phyloP scores from a whole-genome alignment of 2,329 filamentous ascomycete species.

The Hortaea werneckii region DNA sequence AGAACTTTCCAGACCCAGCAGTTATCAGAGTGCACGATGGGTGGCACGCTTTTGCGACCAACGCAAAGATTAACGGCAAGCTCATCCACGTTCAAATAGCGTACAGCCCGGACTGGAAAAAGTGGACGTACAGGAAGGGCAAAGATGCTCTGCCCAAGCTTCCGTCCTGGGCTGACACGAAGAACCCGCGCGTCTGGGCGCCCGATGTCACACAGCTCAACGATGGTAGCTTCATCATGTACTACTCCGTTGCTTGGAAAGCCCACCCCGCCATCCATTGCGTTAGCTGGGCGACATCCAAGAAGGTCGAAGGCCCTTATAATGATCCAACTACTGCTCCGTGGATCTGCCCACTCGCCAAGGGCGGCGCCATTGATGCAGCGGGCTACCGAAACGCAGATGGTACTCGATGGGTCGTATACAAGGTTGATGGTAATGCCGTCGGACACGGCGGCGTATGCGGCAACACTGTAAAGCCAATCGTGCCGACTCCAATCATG shows the following conservation, averaged over 20 bases:
- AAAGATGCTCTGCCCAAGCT: constrained; percentile 43
- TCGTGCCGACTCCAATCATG: constrained; percentile 20
- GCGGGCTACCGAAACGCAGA: constrained; percentile 14
- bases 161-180: constrained; percentile 40
- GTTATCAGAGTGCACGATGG: constrained; percentile 39
- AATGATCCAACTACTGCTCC: constrained; percentile 13
- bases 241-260: constrained; percentile 15
- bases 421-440: constrained; percentile 24
- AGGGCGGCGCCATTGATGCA: constrained; percentile 22
- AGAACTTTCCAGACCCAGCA: constrained; percentile 41
- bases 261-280: constrained; percentile 12
- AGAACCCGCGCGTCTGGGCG: constrained; percentile 45
- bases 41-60: constrained; percentile 45
- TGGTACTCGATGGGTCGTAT: constrained; percentile 18
- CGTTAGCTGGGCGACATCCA: constrained; percentile 17
- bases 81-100: constrained; percentile 42
- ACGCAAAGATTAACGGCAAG: constrained; percentile 33
- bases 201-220: constrained; percentile 44
- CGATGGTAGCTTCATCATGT: constrained; percentile 19
- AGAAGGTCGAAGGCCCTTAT: constrained; percentile 19
- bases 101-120: constrained; percentile 36
- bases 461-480: constrained; percentile 15
- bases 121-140: constrained; percentile 37
- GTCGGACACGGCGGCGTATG: constrained; percentile 18
- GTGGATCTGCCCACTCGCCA: constrained; percentile 16